Percentiles rank a stretch among this genome's conserved stretches.
These are phyloP conservation scores for Ceratobasidium theobromae DNA, from an alignment of 1,284 basidiomycete species.

Conservation along the genomic window DNA sequence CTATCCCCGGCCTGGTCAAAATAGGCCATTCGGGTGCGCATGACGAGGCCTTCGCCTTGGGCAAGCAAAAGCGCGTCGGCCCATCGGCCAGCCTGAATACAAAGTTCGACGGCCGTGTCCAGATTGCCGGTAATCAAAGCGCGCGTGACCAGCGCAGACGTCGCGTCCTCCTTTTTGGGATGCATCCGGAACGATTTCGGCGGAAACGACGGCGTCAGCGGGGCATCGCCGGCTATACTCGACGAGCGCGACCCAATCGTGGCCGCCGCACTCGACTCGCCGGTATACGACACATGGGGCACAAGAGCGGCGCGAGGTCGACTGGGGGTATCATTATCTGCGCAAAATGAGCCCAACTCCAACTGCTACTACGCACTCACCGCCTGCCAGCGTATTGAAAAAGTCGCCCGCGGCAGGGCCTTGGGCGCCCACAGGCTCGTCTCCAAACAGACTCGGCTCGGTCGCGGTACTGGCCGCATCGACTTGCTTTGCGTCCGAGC, in stretches of 20 bases:
- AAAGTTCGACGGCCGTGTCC: conserved; percentile 87
- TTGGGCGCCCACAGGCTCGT: conserved; percentile 66
- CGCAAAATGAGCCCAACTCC: conserved; percentile 34
- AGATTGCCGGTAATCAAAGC: conserved; percentile 95
- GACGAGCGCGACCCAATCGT: conserved; percentile 86
- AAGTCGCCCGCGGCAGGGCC: conserved; percentile 77
- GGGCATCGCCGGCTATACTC: conserved; percentile 73
- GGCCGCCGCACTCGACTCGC: conserved; percentile 87
- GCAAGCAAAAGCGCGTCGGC: conserved; percentile 95
- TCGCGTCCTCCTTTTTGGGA: conserved; percentile 83
- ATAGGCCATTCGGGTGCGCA: conserved; percentile 90
- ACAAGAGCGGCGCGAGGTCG: conserved; percentile 52
- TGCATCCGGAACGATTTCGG: conserved; percentile 91
- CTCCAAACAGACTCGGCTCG: conserved; percentile 85
- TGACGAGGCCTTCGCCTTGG: conserved; percentile 89
- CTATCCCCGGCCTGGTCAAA: conserved; percentile 79
- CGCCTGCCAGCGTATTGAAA: conserved; percentile 71
- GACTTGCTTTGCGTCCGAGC: conserved; percentile 61
- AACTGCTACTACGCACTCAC: conserved; percentile 26
- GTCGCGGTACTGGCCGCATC: conserved; percentile 74
- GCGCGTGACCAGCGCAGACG: conserved; percentile 87
- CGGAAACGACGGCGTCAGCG: conserved; percentile 46
- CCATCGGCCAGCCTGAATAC: conserved; percentile 85
- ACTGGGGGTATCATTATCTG: conserved; percentile 1
- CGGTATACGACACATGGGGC: conserved; percentile 74